A percentile compares a stretch with the other conserved stretches of the same genome.
phyloP scores from a whole-genome alignment of 176 grass and related monocot genomes.

The Juncus effusus region DNA sequence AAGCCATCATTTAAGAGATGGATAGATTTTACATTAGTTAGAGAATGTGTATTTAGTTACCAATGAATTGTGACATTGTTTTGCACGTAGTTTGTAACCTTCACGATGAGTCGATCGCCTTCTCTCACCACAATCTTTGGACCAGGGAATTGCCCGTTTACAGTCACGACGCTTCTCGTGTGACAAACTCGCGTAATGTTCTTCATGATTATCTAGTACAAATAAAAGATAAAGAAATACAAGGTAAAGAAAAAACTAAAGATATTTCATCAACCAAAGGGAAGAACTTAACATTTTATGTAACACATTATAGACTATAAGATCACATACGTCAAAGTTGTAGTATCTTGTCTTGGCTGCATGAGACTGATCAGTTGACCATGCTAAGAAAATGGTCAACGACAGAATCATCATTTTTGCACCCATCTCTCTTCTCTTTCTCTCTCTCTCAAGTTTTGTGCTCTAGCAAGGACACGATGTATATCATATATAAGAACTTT shows the following conservation, averaged over 20 bases:
- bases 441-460: not conserved
- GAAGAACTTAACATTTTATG: not conserved
- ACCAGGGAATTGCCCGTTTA: conserved; percentile 30
- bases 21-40: not conserved
- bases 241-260: not conserved
- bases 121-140: conserved; percentile 23
- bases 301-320: not conserved
- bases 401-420: not conserved
- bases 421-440: conserved; percentile 8
- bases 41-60: conserved; percentile 1
- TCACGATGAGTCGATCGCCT: conserved; percentile 19
- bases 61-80: conserved; percentile 32
- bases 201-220: conserved; percentile 8
- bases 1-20: not conserved
- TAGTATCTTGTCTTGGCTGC: conserved; percentile 21
- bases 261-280: not conserved
- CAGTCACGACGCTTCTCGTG: conserved; percentile 27
- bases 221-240: not conserved
- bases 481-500: not conserved
- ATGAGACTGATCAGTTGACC: not conserved
- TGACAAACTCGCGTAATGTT: conserved; percentile 21
- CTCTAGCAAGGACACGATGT: not conserved
- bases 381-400: conserved; percentile 9
- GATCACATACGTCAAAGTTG: conserved; percentile 29
- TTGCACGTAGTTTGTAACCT: conserved; percentile 24